Evolutionary conservation across 768 basidiomycete species (phyloP), one percentile per base, ranked within the genome.

Genomic region (Tulasnella sp.): DNA sequence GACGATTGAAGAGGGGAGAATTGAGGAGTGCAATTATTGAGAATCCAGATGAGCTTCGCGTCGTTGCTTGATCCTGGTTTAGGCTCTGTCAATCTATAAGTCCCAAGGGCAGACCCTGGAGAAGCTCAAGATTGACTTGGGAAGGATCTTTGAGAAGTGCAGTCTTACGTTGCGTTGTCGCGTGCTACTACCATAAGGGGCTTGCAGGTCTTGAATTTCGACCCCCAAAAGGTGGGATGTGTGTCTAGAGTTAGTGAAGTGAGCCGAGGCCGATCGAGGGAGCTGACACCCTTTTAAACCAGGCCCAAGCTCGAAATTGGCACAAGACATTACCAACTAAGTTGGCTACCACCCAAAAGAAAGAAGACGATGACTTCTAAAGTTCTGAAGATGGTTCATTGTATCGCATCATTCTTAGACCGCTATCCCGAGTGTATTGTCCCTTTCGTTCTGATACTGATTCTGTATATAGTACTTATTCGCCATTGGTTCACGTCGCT

Each of bases 71-170:
- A 96, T 98, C 79, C 87, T 97, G 48, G 89, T 96, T 0, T 99
- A 96, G 97, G 96, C 97, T 0, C 97, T 98, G 94, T 94, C 92
- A 70, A 99, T 99, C 80, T 98, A 99, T 84, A 99, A 99, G 83
- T 93, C 93, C 15, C 98, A 99, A 84, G 98, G 98, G 13, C 98
- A 99, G 84, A 99, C 98, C 0, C 87, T 99, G 15, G 93, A 96
- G 35, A 90, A 95, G 69, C 96, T 99, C 81, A 97, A 93, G 82
- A 96, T 99, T 67, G 96, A 99, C 82, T 87, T 99, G 46, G 91
- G 90, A 39, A 92, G 90, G 83, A 93, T 99, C 5, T 99, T 99
- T 82, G 98, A 95, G 84, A 95, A 94, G 94, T 93, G 90, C 94
- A 95, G 86, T 93, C 93, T n/a, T 95, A 95, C 79, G 94, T 96